Evolutionary conservation across 78 protist species (phyloP).

Genomic region (Speleostelium caveatum): DNA sequence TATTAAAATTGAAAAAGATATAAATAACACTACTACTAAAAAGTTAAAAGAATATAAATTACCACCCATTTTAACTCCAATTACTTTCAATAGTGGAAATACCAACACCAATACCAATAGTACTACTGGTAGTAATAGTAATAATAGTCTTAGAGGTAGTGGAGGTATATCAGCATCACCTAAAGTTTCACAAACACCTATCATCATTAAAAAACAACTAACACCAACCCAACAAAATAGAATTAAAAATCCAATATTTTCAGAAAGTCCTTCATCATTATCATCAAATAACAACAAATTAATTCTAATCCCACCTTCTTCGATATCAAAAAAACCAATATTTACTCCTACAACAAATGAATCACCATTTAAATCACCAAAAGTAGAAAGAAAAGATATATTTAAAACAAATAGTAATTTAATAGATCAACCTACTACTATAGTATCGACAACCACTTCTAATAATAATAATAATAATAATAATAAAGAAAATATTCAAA

Average conservation of each 20-base stretch:
- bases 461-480: background rate
- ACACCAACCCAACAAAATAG: background rate
- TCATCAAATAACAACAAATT: too few relatives aligned
- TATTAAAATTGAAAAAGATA: background rate
- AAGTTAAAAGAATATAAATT: background rate
- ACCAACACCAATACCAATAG: background rate
- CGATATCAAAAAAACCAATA: too few relatives aligned
- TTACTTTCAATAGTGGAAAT: background rate
- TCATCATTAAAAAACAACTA: background rate
- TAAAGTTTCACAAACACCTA: background rate
- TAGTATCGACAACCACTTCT: too few relatives aligned
- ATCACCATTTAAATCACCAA: too few relatives aligned
- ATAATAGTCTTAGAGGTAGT: background rate
- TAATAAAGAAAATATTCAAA: constrained; percentile 1
- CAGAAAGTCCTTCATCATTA: background rate
- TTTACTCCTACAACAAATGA: too few relatives aligned
- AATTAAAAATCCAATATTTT: background rate
- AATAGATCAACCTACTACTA: too few relatives aligned
- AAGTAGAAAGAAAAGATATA: too few relatives aligned
- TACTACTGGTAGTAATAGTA: background rate
- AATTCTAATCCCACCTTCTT: too few relatives aligned
- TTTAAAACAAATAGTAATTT: too few relatives aligned
- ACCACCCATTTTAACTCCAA: background rate
- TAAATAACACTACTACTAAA: background rate
- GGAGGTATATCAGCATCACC: background rate